phyloP scores from a whole-genome alignment of 257 asterid genomes.

The Solanum tarapatanum region DNA sequence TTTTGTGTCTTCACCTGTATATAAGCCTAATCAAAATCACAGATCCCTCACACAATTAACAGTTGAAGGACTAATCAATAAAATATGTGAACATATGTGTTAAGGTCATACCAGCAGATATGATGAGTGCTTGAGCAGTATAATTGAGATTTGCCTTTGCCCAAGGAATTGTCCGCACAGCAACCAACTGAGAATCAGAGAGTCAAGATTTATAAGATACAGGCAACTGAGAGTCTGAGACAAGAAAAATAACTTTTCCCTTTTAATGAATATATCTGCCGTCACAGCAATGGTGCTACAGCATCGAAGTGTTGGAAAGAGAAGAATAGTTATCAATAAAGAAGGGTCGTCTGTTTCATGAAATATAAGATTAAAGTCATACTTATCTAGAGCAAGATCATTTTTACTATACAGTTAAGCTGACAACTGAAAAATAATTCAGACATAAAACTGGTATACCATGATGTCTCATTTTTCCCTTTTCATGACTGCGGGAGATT shows the following conservation, averaged over 20 bases:
- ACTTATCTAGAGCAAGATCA: not conserved
- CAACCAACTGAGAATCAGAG: conserved; percentile 38
- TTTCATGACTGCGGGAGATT: not conserved
- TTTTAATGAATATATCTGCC: not conserved
- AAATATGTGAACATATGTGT: not conserved
- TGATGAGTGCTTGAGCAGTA: conserved; percentile 73
- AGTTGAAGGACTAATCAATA: not conserved
- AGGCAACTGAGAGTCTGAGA: not conserved
- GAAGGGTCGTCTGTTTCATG: not conserved
- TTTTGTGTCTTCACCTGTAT: not conserved
- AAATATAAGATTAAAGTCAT: not conserved
- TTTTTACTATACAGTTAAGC: not conserved
- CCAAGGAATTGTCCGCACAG: conserved; percentile 67
- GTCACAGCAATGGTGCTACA: not conserved
- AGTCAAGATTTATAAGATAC: not conserved
- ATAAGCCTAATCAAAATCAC: not conserved
- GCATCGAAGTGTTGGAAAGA: not conserved
- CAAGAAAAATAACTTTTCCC: not conserved
- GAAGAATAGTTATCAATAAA: not conserved
- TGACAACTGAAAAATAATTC: not conserved
- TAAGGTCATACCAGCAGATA: conserved; percentile 54
- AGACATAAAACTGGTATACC: not conserved
- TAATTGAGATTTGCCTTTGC: conserved; percentile 81
- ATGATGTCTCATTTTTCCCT: not conserved
- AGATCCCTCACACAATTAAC: not conserved